phyloP scores from a whole-genome alignment of 352 stramenopile genomes.

The Phytopythium boreale region DNA sequence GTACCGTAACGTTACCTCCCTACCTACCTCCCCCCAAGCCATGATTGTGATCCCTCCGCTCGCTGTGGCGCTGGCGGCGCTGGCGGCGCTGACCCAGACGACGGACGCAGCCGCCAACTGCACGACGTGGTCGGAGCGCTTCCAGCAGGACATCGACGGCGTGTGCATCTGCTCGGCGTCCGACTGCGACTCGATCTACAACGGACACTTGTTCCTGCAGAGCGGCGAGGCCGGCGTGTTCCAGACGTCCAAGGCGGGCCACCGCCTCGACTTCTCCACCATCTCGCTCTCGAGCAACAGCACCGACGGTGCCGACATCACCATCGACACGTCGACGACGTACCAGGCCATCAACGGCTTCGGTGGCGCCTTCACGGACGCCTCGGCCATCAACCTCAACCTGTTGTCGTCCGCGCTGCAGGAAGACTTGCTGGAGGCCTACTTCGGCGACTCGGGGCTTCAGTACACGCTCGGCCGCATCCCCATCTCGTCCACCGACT shows the following conservation, averaged over 20 bases:
- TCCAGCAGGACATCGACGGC: slow-evolving; percentile 40
- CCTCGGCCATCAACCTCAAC: slow-evolving; percentile 77
- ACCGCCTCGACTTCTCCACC: slow-evolving; percentile 43
- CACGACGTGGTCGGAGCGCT: slow-evolving; percentile 41
- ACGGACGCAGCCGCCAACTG: slow-evolving; percentile 23
- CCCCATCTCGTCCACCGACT: slow-evolving; percentile 85
- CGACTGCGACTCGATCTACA: slow-evolving; percentile 52
- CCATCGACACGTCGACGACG: slow-evolving; percentile 43
- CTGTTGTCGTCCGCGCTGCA: slow-evolving; percentile 54
- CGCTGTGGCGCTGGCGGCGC: slow-evolving; percentile 5
- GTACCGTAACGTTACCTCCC: background rate
- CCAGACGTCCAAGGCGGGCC: slow-evolving; percentile 43
- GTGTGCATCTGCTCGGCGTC: slow-evolving; percentile 50
- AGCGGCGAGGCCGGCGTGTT: slow-evolving; percentile 42
- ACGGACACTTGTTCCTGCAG: slow-evolving; percentile 37
- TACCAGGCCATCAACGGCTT: slow-evolving; percentile 88
- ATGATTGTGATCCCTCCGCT: slow-evolving; percentile 12
- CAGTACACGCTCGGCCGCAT: slow-evolving; percentile 84
- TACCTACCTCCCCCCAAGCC: background rate
- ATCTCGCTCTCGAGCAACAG: slow-evolving; percentile 15
- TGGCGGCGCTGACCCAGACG: slow-evolving; percentile 10
- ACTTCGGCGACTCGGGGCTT: slow-evolving; percentile 75
- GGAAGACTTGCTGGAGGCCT: slow-evolving; percentile 68
- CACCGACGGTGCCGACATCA: slow-evolving; percentile 29
- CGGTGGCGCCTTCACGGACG: slow-evolving; percentile 88